These are phyloP conservation scores for Geotrichum australiense DNA, from an alignment of 1,139 yeast species.

Conservation along the genomic window DNA sequence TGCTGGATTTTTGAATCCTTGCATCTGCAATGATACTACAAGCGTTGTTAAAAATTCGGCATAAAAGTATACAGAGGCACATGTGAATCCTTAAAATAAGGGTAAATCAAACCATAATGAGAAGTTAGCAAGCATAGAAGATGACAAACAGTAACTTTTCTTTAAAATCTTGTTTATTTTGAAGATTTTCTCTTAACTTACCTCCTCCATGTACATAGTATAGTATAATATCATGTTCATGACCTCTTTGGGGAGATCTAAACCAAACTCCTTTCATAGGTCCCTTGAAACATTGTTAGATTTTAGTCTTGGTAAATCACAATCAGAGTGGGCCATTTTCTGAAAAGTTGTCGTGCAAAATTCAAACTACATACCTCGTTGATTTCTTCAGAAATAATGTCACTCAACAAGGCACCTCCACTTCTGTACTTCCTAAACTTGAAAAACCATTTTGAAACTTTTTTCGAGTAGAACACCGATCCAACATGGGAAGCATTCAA, in stretches of 20 bases:
- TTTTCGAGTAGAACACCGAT: conserved; percentile 22
- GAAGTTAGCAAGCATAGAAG: no score
- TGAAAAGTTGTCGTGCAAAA: no score
- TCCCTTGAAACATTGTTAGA: conserved; percentile 17
- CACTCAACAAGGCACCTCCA: conserved; percentile 29
- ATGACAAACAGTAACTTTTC: no score
- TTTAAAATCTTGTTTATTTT: no score
- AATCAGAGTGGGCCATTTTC: no score
- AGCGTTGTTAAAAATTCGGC: conserved; percentile 37
- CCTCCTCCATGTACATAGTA: conserved; percentile 38
- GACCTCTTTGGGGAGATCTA: conserved; percentile 29
- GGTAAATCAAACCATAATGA: background rate
- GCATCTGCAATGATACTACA: conserved; percentile 36
- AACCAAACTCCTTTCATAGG: conserved; percentile 35
- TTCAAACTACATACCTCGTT: conserved; percentile 20
- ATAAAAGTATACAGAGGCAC: conserved; percentile 30
- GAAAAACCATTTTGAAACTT: conserved; percentile 22
- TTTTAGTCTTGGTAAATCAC: no score
- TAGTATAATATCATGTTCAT: conserved; percentile 33
- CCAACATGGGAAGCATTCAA: conserved; percentile 23
- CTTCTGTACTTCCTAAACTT: conserved; percentile 25
- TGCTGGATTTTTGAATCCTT: conserved; percentile 42
- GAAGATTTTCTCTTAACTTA: conserved; percentile 8
- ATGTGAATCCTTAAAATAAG: conserved; percentile 5
- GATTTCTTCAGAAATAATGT: conserved; percentile 19